These are phyloP conservation scores for Acrocalymma vagum DNA, from an alignment of 2,329 filamentous ascomycete species.

Conservation along the genomic window DNA sequence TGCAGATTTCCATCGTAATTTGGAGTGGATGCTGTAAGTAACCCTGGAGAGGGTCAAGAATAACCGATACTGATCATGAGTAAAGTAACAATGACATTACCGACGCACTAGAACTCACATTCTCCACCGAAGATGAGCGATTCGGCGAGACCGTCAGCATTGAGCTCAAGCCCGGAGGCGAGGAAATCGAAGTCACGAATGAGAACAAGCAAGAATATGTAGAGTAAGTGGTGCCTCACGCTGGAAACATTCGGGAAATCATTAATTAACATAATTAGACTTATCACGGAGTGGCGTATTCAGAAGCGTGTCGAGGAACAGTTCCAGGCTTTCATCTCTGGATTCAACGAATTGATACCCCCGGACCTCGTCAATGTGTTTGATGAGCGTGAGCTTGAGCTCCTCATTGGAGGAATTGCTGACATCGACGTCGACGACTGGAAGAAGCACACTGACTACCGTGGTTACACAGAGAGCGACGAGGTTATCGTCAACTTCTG, in stretches of 20 bases:
- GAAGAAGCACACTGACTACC: constrained; percentile 99
- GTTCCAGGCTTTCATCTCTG: constrained; percentile 96
- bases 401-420: constrained; percentile 98
- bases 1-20: constrained; percentile 93
- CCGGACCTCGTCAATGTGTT: constrained; percentile 98
- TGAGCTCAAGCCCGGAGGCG: constrained; percentile 88
- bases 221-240: constrained; percentile 65
- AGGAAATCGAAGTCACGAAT: constrained; percentile 95
- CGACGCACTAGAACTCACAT: constrained; percentile 92
- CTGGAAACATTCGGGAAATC: background rate
- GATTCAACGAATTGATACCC: constrained; percentile 97
- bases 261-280: constrained; percentile 52
- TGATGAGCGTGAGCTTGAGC: constrained; percentile 94
- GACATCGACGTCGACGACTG: constrained; percentile 99
- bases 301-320: constrained; percentile 98
- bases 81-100: constrained; percentile 89
- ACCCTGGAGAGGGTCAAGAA: too few relatives aligned
- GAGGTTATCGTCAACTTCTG: constrained; percentile 99
- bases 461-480: constrained; percentile 96
- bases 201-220: constrained; percentile 99
- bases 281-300: constrained; percentile 99
- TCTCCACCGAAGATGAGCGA: constrained; percentile 95
- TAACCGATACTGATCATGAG: constrained; percentile 10
- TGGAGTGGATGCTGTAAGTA: constrained; percentile 88
- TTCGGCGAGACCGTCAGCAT: constrained; percentile 95